A percentile compares a stretch with the other conserved stretches of the same genome.
Conservation (phyloP, 176 grass and related monocot species). For the Ensete ventricosum region DNA sequence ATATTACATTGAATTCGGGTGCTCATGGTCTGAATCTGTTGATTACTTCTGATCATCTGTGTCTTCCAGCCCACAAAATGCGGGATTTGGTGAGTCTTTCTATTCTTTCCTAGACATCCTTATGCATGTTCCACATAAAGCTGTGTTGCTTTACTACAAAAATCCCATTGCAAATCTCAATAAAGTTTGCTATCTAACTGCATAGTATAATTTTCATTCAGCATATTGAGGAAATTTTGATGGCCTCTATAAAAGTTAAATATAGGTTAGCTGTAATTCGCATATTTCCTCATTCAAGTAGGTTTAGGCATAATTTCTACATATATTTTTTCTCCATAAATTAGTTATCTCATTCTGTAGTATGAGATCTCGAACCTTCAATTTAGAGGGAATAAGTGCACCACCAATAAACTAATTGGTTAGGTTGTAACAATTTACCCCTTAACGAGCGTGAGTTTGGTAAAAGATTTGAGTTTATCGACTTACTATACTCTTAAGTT, state of each 20-base stretch:
- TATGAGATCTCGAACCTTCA: too few species aligned
- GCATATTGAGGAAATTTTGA: not conserved
- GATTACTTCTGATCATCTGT: constrained; percentile 63
- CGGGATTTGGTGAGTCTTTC: not conserved
- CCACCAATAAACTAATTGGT: too few species aligned
- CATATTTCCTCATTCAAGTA: not conserved
- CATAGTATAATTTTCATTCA: not conserved
- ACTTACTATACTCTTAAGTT: too few species aligned
- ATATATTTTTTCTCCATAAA: too few species aligned
- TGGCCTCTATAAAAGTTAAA: not conserved
- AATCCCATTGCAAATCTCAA: not conserved
- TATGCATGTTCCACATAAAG: not conserved
- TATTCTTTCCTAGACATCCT: not conserved
- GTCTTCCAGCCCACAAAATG: constrained; percentile 17
- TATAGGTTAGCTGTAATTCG: not conserved
- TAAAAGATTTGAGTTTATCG: too few species aligned
- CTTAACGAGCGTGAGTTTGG: too few species aligned
- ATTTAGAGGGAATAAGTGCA: too few species aligned
- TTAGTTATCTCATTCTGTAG: too few species aligned
- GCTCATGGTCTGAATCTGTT: constrained; percentile 72
- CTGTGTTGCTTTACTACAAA: not conserved
- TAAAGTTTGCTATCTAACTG: not conserved
- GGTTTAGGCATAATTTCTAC: not conserved
- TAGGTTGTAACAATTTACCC: too few species aligned
- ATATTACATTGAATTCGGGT: constrained; percentile 72